Evolutionary conservation across 2,329 filamentous ascomycete genomes (phyloP).

Genomic region (Diaporthe eres): DNA sequence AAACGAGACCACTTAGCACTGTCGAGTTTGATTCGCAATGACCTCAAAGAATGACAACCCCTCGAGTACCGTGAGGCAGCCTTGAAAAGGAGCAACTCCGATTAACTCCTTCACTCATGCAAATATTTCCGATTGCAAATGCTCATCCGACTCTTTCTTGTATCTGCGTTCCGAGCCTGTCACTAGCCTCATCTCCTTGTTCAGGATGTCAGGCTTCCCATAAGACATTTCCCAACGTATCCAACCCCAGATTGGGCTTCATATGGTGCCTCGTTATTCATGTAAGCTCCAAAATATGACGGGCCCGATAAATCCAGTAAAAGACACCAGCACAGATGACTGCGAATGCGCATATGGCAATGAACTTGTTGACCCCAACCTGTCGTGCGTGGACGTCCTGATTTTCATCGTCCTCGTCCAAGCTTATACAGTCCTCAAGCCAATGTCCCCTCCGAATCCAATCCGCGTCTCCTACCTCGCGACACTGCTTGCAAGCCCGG

Average conservation of each 20-base stretch:
- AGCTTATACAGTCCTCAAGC: conserved; percentile 7
- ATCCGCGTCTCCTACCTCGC: neutral
- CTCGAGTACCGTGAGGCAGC: no score
- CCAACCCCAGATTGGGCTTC: neutral
- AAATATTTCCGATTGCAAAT: no score
- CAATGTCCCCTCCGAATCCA: neutral
- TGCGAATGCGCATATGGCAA: neutral
- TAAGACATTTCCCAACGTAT: neutral
- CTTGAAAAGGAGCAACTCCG: neutral
- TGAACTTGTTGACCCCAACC: neutral
- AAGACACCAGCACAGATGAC: neutral
- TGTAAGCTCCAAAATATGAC: neutral
- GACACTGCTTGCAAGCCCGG: neutral
- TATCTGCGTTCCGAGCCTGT: neutral
- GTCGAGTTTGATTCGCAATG: neutral
- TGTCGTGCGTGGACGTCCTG: neutral
- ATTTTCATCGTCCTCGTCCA: neutral
- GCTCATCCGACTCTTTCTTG: neutral
- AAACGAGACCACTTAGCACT: no score
- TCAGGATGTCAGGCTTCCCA: no score
- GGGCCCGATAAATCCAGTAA: neutral
- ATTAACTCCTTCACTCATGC: neutral
- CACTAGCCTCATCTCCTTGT: neutral
- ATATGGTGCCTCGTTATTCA: no score
- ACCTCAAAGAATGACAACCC: neutral